Percentiles rank a stretch among this genome's conserved stretches.
Evolutionary conservation across 192 early-diverging fungal species (phyloP).

Genomic region (Dimargaris verticillata): DNA sequence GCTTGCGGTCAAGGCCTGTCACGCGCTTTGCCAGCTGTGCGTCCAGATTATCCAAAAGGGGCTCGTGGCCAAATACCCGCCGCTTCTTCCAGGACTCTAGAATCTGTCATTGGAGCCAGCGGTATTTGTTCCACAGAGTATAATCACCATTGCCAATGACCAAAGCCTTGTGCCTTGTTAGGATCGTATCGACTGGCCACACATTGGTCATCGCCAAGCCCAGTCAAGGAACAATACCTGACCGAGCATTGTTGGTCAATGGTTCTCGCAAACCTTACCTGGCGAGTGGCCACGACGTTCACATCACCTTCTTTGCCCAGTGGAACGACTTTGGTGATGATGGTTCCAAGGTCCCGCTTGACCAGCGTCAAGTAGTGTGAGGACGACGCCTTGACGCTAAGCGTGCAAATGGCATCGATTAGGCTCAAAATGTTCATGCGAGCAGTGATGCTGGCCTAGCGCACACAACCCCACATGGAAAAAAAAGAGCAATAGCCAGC

Average conservation of each 20-base stretch:
- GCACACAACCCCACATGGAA: too few relatives aligned
- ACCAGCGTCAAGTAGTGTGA: constrained; percentile 21
- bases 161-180: neutral
- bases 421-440: constrained; percentile 30
- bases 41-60: constrained; percentile 13
- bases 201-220: too few relatives aligned
- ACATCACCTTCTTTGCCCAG: constrained; percentile 21
- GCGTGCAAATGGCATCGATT: constrained; percentile 25
- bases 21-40: constrained; percentile 15
- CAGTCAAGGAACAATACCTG: neutral
- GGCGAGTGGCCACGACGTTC: constrained; percentile 22
- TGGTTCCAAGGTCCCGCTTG: constrained; percentile 15
- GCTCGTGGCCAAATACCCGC: constrained; percentile 12
- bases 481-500: too few relatives aligned
- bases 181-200: neutral
- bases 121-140: neutral
- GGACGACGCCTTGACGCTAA: constrained; percentile 4
- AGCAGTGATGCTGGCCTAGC: constrained; percentile 16
- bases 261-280: constrained; percentile 12
- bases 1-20: constrained; percentile 8
- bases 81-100: constrained; percentile 19
- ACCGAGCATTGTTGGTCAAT: neutral
- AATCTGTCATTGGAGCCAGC: neutral
- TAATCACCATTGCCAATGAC: neutral
- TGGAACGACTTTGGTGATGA: constrained; percentile 21